Percentiles rank a stretch among this genome's conserved stretches.
Conservation (phyloP, 768 basidiomycete genomes). For the Lentinula detonsa region DNA sequence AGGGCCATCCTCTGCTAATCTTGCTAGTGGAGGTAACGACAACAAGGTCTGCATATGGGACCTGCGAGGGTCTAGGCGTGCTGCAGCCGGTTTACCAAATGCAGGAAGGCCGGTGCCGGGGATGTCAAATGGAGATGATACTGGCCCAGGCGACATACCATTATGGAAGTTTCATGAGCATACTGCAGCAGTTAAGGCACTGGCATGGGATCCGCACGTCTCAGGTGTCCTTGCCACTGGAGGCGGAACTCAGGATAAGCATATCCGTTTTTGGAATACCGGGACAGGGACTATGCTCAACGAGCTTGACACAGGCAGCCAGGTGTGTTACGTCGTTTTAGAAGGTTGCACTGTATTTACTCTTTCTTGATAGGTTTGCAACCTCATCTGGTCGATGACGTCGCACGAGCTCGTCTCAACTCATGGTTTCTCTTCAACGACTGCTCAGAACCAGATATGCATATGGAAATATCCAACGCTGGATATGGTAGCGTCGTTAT, state of each 20-base stretch:
- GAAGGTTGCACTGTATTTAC: background rate
- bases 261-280: conserved; percentile 97
- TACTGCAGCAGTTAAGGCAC: conserved; percentile 93
- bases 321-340: conserved; percentile 46
- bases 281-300: conserved; percentile 77
- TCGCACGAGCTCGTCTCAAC: conserved; percentile 98
- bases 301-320: conserved; percentile 92
- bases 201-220: conserved; percentile 97
- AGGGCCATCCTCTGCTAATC: conserved; percentile 38
- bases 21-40: conserved; percentile 96
- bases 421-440: conserved; percentile 91
- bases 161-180: conserved; percentile 96
- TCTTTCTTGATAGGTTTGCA: conserved; percentile 67
- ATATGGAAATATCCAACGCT: conserved; percentile 93
- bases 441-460: conserved; percentile 94
- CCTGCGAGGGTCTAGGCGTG: conserved; percentile 57
- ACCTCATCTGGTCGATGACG: conserved; percentile 92
- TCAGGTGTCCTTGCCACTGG: conserved; percentile 88
- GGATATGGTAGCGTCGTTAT: conserved; percentile 90
- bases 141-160: conserved; percentile 50
- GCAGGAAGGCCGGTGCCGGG: conserved; percentile 19
- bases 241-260: conserved; percentile 98
- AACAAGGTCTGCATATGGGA: conserved; percentile 99
- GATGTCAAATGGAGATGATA: conserved; percentile 18
- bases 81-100: conserved; percentile 20